These are phyloP conservation scores for Plasmodium blacklocki DNA, from an alignment of 169 alveolate genomes.

Conservation along the genomic window DNA sequence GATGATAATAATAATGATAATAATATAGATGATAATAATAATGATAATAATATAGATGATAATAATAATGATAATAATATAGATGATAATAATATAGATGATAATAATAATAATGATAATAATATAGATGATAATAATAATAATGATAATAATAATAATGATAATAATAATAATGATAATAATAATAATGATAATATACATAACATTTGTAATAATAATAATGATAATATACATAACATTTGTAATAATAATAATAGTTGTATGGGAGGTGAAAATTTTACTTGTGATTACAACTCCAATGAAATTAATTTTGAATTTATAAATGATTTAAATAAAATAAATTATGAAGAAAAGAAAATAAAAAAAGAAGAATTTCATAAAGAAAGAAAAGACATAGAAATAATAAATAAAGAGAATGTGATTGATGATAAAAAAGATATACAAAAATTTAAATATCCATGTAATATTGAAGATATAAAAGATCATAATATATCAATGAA, in stretches of 20 bases:
- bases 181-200: background rate
- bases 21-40: background rate
- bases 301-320: background rate
- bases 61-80: background rate
- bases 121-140: background rate
- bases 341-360: background rate
- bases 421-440: background rate
- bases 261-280: background rate
- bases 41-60: background rate
- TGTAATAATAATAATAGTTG: background rate
- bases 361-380: background rate
- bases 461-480: slow-evolving; percentile 11
- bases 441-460: slow-evolving; percentile 4
- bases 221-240: no score
- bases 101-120: background rate
- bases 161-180: background rate
- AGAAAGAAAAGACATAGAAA: background rate
- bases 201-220: background rate
- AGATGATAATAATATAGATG: background rate
- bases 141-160: background rate
- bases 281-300: background rate
- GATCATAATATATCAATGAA: slow-evolving; percentile 33
- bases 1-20: background rate
- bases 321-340: background rate
- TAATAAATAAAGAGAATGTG: no score